phyloP scores from a whole-genome alignment of 2,329 filamentous ascomycete species.

The Colletotrichum incanum region DNA sequence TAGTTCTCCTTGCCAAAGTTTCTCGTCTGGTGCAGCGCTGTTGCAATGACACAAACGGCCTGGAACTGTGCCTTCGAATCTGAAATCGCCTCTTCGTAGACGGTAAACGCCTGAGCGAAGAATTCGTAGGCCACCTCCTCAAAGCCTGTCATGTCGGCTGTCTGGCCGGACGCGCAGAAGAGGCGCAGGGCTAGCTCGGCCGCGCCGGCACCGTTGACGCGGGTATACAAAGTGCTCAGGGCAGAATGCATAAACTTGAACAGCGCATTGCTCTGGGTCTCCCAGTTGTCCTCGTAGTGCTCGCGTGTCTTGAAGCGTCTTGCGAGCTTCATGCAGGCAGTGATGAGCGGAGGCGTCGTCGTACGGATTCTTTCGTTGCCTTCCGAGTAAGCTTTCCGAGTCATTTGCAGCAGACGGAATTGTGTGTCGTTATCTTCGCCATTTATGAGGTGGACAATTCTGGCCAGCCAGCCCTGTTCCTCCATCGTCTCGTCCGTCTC shows the following conservation, averaged over 20 bases:
- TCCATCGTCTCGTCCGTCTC: slow-evolving; percentile 99
- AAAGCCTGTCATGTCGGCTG: slow-evolving; percentile 90
- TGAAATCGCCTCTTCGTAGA: slow-evolving; percentile 96
- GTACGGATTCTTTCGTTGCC: slow-evolving; percentile 97
- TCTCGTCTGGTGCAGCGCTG: slow-evolving; percentile 88
- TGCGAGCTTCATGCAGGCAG: slow-evolving; percentile 89
- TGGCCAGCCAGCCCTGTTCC: slow-evolving; percentile 96
- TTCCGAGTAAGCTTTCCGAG: slow-evolving; percentile 88
- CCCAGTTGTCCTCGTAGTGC: slow-evolving; percentile 80
- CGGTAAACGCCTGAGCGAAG: slow-evolving; percentile 97
- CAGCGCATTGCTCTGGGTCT: slow-evolving; percentile 78
- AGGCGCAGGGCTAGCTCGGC: slow-evolving; percentile 91
- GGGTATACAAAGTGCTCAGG: slow-evolving; percentile 88
- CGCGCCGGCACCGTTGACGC: slow-evolving; percentile 82
- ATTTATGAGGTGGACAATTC: slow-evolving; percentile 90
- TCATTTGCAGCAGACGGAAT: slow-evolving; percentile 91
- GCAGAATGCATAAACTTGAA: slow-evolving; percentile 97
- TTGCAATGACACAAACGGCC: slow-evolving; percentile 94
- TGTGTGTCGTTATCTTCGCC: slow-evolving; percentile 92
- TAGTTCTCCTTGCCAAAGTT: slow-evolving; percentile 98
- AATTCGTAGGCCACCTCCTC: slow-evolving; percentile 99
- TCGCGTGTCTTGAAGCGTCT: slow-evolving; percentile 91
- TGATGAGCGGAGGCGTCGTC: slow-evolving; percentile 93
- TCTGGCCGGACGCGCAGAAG: slow-evolving; percentile 93
- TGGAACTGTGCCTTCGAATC: slow-evolving; percentile 98